These are phyloP conservation scores for Eucalyptus polyanthemos DNA, from an alignment of 345 rosid species.

Conservation along the genomic window DNA sequence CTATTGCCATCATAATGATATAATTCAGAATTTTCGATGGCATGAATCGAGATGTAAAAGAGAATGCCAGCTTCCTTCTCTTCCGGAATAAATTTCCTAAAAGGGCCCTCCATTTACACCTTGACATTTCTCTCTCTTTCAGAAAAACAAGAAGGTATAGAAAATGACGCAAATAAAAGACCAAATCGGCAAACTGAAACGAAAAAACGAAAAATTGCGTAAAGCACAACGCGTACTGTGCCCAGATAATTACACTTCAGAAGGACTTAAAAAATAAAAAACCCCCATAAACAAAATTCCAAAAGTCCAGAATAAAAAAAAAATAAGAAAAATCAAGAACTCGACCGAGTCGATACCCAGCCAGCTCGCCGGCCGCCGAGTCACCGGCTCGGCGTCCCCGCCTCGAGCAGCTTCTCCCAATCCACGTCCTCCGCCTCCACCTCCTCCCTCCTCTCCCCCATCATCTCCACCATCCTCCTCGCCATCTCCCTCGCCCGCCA, in stretches of 20 bases:
- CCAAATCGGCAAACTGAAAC: background rate
- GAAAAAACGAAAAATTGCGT: background rate
- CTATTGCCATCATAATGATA: background rate
- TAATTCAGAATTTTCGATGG: background rate
- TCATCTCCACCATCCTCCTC: slow-evolving; percentile 29
- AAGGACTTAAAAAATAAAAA: background rate
- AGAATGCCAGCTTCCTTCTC: background rate
- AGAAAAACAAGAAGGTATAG: background rate
- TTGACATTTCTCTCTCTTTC: background rate
- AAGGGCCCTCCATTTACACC: background rate
- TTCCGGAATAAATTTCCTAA: too few relatives aligned
- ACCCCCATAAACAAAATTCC: background rate
- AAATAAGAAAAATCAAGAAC: background rate
- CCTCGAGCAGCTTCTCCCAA: slow-evolving; percentile 76
- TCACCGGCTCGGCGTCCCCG: slow-evolving; percentile 18
- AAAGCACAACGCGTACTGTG: background rate
- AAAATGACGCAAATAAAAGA: background rate
- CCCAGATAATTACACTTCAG: background rate
- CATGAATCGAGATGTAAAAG: background rate
- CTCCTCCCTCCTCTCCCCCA: slow-evolving; percentile 17
- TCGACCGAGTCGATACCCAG: background rate
- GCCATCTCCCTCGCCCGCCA: slow-evolving; percentile 37
- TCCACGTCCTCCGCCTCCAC: slow-evolving; percentile 40
- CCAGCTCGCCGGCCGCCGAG: background rate
- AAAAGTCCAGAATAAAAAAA: background rate